These are phyloP conservation scores for Dissophora ornata DNA, from an alignment of 192 early-diverging fungal genomes.

Conservation along the genomic window DNA sequence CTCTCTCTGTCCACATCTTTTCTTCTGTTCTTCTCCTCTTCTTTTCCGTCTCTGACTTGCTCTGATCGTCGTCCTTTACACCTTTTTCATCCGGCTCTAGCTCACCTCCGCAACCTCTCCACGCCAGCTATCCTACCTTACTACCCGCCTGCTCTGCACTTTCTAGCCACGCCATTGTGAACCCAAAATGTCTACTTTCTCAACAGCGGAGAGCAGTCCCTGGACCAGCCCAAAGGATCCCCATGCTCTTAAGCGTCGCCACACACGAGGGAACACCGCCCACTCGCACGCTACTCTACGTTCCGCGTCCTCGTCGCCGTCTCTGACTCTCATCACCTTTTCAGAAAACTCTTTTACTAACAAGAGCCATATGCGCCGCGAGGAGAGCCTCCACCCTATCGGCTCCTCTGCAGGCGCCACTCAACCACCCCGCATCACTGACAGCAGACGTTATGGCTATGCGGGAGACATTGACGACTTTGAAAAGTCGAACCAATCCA, in stretches of 20 bases:
- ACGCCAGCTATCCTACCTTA: no score
- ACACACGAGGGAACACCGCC: constrained; percentile 24
- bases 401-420: neutral
- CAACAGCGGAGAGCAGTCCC: constrained; percentile 1
- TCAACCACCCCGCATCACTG: neutral
- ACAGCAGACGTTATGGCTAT: neutral
- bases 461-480: neutral
- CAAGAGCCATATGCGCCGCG: neutral
- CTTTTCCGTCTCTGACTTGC: neutral
- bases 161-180: constrained; percentile 9
- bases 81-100: no score
- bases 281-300: constrained; percentile 10
- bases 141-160: no score
- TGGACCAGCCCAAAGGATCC: constrained; percentile 26
- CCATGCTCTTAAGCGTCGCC: constrained; percentile 36
- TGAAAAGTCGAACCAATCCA: neutral
- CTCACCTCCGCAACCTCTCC: no score
- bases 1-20: neutral
- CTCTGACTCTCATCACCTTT: constrained; percentile 4
- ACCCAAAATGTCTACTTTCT: constrained; percentile 8
- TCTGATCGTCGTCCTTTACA: no score
- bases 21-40: neutral
- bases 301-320: constrained; percentile 12
- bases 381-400: neutral
- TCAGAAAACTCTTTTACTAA: neutral